Evolutionary conservation across 164 flowering plant genomes (phyloP), one percentile per base, ranked within the genome.

Genomic region (Magnolia sinica): DNA sequence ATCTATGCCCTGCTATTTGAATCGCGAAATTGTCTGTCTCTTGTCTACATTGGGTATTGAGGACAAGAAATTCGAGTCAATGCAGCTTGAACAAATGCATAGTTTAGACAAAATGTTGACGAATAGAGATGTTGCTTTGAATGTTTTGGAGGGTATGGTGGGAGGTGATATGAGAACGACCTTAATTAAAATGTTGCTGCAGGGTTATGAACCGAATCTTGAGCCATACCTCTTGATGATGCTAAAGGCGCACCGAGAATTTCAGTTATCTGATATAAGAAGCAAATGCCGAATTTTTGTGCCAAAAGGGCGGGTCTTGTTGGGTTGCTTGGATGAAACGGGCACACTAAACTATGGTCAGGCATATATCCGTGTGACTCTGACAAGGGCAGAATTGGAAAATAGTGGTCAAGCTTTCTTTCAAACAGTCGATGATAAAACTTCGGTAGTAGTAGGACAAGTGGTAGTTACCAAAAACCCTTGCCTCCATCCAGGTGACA

Each of bases 401-500:
- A 29, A 65, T 50, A 72, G 37, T 37, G 85, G 83, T 71, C 86
- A 83, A 74, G 78, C 74, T 49, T 88, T 67, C 81, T 91, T 94
- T 73, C 83, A 64, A 3, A 87, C 75, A 80, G 84, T 91, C 20
- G 95, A 92, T 80, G 94, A 89, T 63, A 79, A 37, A 73, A 90
- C 94, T 51, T 77, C 89, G 16, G 70, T 92, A 24, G 80, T 94
- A 13, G 68, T 76, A 7, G 97, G 99, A 76, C 90, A 87, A 82
- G 95, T 96, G 52, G 86, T 96, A 14, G 98, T 96, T 59, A 96
- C 98, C 29, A 94, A 88, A 84, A 96, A 96, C 74, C 98, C 99
- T 22, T 96, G 99, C 80, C 92, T 96, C 74, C 99, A 96, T 78
- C 99, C 99, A 0, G 99, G 99, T 71, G 98, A 96, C 78, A 77